A percentile compares a stretch with the other conserved stretches of the same genome.
Conservation (phyloP, 2,329 filamentous ascomycete species). For the Xylariaceae sp. region DNA sequence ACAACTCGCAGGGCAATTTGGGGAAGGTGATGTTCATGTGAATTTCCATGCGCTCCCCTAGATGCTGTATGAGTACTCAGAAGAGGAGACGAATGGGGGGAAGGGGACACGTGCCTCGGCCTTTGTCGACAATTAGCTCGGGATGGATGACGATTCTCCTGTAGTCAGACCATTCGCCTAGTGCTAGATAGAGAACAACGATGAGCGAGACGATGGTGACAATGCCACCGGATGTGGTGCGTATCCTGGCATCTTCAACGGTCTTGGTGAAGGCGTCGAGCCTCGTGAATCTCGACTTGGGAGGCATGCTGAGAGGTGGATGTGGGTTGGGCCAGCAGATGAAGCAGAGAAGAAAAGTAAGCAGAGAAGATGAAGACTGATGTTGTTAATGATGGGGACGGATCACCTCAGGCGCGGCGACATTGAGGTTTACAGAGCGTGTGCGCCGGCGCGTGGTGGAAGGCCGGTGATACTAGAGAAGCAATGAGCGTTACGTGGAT, state of each 20-base stretch:
- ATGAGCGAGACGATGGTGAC: conserved; percentile 89
- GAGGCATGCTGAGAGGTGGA: conserved; percentile 57
- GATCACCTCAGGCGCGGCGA: background rate
- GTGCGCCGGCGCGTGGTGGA: background rate
- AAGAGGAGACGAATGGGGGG: background rate
- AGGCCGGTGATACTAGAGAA: conserved; percentile 2
- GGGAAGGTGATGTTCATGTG: conserved; percentile 97
- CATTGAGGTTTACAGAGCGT: background rate
- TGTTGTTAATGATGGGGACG: too few species aligned
- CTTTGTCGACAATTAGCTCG: conserved; percentile 94
- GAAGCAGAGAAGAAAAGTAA: too few species aligned
- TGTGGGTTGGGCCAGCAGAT: background rate
- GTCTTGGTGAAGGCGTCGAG: conserved; percentile 99
- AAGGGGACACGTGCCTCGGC: conserved; percentile 61
- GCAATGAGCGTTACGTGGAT: too few species aligned
- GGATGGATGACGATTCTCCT: conserved; percentile 80
- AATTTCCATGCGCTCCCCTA: conserved; percentile 96
- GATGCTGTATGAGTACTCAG: conserved; percentile 22
- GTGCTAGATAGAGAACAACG: conserved; percentile 81
- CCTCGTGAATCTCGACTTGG: conserved; percentile 90
- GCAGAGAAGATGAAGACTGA: too few species aligned
- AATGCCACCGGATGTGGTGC: conserved; percentile 91
- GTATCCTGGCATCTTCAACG: conserved; percentile 93
- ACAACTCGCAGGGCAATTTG: conserved; percentile 85
- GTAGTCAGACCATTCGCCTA: conserved; percentile 97